Evolutionary conservation across 2,329 filamentous ascomycete species (phyloP), one percentile per base, ranked within the genome.

Genomic region (Arthroderma uncinatum): DNA sequence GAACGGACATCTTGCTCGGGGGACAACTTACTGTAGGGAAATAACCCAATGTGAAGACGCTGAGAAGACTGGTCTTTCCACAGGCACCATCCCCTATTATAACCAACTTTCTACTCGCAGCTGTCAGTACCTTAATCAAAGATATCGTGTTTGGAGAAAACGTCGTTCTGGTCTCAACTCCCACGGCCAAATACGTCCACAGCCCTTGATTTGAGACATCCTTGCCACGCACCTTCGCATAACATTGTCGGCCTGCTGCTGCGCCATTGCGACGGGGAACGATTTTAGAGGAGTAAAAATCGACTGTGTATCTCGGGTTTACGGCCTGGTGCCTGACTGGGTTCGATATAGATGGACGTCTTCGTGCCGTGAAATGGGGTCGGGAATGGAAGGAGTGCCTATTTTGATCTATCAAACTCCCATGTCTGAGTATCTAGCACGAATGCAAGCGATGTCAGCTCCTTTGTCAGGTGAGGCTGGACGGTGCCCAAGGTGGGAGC

Each of bases 51-150:
- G 93, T 98, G 74, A 98, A 98, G 64, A 98, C 93, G 71, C 91
- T 96, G 64, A 98, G 78, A 67, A 98, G 77, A 83, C 89, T 95
- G 55, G 93, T 98, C 79, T 98, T 98, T 67, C 93, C 93, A 75
- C 93, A 98, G 65, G 93, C 93, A 78, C 93, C 93, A 69, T 96
- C 91, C 61, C 91, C 91, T 67, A 96, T 95, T 65, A 96, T 96
- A 67, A 96, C 91, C 69, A 96, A 80, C 77, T 96, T 96, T 79
- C 91, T 95, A 70, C 16, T 62, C 44, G 54, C 14, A 25, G 39
- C 50, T 23, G 44, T 54, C 50, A 55, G 50, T 19, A 53, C 14
- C 2, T 47, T 12, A 9, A 23, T 44, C 40, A 10, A 25, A 47
- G 19, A 21, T 44, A 44, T 23, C 19, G 19, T 23, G 16, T 21